Evolutionary conservation across 192 early-diverging fungal genomes (phyloP).

Genomic region (Linderina pennispora): DNA sequence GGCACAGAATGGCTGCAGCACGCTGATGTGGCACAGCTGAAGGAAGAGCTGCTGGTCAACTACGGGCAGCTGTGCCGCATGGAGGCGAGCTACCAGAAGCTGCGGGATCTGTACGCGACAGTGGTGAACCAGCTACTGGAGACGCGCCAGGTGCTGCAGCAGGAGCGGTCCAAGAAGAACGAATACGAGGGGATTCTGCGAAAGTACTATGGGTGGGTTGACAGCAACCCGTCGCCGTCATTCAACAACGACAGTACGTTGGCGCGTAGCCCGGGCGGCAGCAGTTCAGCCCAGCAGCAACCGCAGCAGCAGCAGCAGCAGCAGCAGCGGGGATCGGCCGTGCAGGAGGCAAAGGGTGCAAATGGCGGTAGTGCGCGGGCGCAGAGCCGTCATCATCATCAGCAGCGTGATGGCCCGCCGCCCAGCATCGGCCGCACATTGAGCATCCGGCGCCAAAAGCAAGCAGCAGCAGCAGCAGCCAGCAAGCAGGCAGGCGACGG

Average conservation of each 20-base stretch:
- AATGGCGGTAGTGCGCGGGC: neutral
- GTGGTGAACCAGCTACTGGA: constrained; percentile 40
- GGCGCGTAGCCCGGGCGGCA: no score
- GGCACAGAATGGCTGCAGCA: constrained; percentile 35
- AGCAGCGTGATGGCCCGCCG: neutral
- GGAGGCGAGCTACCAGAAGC: constrained; percentile 44
- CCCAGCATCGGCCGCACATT: constrained; percentile 13
- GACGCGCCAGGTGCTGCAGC: constrained; percentile 25
- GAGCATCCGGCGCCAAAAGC: constrained; percentile 24
- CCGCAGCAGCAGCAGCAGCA: neutral
- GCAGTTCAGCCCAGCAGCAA: neutral
- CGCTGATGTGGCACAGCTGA: constrained; percentile 29
- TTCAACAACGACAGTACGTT: no score
- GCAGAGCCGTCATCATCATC: neutral
- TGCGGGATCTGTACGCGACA: constrained; percentile 36
- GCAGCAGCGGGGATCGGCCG: neutral
- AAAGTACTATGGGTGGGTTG: constrained; percentile 31
- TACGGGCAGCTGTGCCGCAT: constrained; percentile 42
- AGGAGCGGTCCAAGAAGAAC: constrained; percentile 28
- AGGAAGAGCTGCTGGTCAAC: constrained; percentile 41
- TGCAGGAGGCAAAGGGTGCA: no score
- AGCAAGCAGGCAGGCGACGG: neutral
- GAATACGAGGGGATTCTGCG: constrained; percentile 31
- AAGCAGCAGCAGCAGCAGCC: constrained; percentile 11
- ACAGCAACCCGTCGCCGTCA: no score